phyloP scores from a whole-genome alignment of 2,329 filamentous ascomycete genomes.

The Salinomyces thailandicus region DNA sequence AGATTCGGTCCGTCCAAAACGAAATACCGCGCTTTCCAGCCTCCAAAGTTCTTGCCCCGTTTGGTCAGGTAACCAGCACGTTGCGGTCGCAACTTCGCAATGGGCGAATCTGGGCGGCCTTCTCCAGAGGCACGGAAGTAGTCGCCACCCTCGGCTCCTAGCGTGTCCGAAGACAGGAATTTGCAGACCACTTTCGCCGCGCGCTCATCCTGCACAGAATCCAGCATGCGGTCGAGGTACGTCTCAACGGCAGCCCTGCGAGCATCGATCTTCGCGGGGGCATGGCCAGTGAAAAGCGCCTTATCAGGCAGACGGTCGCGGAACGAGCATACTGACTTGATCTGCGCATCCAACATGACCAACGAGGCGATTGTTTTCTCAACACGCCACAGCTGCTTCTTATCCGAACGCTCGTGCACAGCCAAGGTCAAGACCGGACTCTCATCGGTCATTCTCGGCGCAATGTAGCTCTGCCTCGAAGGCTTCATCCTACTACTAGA shows the following conservation, averaged over 20 bases:
- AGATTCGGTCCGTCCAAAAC: slow-evolving; percentile 60
- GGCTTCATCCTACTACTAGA: slow-evolving; percentile 92
- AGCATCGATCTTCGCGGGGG: slow-evolving; percentile 85
- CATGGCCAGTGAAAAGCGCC: slow-evolving; percentile 79
- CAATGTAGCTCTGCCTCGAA: slow-evolving; percentile 74
- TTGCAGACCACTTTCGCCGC: slow-evolving; percentile 74
- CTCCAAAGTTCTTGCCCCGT: slow-evolving; percentile 94
- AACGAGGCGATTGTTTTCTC: slow-evolving; percentile 84
- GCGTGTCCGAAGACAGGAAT: slow-evolving; percentile 64
- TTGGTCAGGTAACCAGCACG: slow-evolving; percentile 93
- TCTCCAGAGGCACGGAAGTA: slow-evolving; percentile 27
- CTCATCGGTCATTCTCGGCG: slow-evolving; percentile 65
- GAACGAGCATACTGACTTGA: slow-evolving; percentile 65
- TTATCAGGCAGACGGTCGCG: slow-evolving; percentile 71
- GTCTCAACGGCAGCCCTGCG: slow-evolving; percentile 67
- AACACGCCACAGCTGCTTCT: slow-evolving; percentile 78
- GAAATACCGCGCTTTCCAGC: slow-evolving; percentile 83
- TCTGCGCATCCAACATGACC: slow-evolving; percentile 66
- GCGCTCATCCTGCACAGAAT: slow-evolving; percentile 66
- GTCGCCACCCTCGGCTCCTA: slow-evolving; percentile 46
- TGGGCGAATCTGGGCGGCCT: slow-evolving; percentile 30
- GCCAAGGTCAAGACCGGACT: slow-evolving; percentile 91
- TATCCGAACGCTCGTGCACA: slow-evolving; percentile 64
- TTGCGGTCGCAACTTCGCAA: slow-evolving; percentile 55
- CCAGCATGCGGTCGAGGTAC: slow-evolving; percentile 77